Evolutionary conservation across 164 flowering plant genomes (phyloP).

Genomic region (Piper longum): DNA sequence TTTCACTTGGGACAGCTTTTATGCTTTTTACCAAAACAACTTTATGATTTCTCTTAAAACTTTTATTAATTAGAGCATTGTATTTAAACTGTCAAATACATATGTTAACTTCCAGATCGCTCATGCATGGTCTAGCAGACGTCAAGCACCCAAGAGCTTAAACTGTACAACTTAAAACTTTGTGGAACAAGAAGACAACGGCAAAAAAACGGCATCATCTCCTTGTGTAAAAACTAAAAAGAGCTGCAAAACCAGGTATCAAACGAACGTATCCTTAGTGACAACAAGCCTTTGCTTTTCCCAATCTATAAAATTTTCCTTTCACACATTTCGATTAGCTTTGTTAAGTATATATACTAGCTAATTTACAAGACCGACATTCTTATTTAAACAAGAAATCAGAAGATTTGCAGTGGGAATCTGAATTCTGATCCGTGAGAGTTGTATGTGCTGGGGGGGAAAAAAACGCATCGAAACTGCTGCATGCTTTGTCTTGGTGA

Average conservation of each 20-base stretch:
- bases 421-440: not conserved
- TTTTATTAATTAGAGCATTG: not conserved
- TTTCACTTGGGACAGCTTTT: no score
- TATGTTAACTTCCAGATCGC: not conserved
- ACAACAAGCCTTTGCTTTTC: slow-evolving; percentile 81
- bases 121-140: not conserved
- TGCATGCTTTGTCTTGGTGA: slow-evolving; percentile 15
- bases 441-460: not conserved
- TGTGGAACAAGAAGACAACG: not conserved
- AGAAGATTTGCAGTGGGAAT: not conserved
- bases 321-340: not conserved
- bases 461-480: slow-evolving; percentile 33
- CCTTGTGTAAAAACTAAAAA: slow-evolving; percentile 4
- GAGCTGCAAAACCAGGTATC: slow-evolving; percentile 22
- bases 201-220: slow-evolving; percentile 1
- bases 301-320: slow-evolving; percentile 17
- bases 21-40: not conserved
- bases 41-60: not conserved
- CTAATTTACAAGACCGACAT: not conserved
- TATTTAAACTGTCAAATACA: not conserved
- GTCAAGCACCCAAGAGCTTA: not conserved
- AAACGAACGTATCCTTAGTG: slow-evolving; percentile 68
- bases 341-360: not conserved
- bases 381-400: not conserved
- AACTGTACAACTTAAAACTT: not conserved